A percentile compares a stretch with the other conserved stretches of the same genome.
These are phyloP conservation scores for Rosa persica DNA, from an alignment of 306 rosid species.

Conservation along the genomic window DNA sequence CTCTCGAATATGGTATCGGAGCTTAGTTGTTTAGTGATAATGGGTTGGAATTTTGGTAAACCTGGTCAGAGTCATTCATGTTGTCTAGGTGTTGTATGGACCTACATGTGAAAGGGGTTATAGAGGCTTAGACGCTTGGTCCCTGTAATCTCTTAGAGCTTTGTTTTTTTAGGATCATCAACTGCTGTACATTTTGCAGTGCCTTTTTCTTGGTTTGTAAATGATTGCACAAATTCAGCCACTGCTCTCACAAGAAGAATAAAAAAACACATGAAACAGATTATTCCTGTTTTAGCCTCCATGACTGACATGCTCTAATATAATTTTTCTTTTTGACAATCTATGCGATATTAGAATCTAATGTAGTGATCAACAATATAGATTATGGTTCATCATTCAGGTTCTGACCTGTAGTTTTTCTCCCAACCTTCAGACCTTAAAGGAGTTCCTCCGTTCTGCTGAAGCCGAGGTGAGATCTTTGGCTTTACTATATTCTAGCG, in stretches of 20 bases:
- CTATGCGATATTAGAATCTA: not conserved
- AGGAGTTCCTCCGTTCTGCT: constrained; percentile 70
- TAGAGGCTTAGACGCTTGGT: not conserved
- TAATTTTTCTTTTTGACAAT: too few species aligned
- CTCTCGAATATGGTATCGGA: not conserved
- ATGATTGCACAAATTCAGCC: not conserved
- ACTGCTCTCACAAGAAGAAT: not conserved
- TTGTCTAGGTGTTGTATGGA: not conserved
- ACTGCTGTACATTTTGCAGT: not conserved
- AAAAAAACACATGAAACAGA: not conserved
- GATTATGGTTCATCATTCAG: not conserved
- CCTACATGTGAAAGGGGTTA: not conserved
- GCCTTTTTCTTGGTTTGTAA: not conserved
- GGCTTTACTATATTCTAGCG: constrained; percentile 76
- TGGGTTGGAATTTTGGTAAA: not conserved
- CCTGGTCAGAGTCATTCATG: not conserved
- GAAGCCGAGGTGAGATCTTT: constrained; percentile 88
- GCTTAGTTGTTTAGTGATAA: not conserved
- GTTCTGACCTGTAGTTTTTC: not conserved
- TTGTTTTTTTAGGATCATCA: not conserved
- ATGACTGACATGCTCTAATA: not conserved
- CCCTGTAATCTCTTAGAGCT: not conserved
- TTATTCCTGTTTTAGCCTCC: not conserved
- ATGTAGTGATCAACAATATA: not conserved
- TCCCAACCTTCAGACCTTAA: constrained; percentile 50